Evolutionary conservation across 805 yeast species (phyloP).

Genomic region (Metschnikowia aberdeeniae): DNA sequence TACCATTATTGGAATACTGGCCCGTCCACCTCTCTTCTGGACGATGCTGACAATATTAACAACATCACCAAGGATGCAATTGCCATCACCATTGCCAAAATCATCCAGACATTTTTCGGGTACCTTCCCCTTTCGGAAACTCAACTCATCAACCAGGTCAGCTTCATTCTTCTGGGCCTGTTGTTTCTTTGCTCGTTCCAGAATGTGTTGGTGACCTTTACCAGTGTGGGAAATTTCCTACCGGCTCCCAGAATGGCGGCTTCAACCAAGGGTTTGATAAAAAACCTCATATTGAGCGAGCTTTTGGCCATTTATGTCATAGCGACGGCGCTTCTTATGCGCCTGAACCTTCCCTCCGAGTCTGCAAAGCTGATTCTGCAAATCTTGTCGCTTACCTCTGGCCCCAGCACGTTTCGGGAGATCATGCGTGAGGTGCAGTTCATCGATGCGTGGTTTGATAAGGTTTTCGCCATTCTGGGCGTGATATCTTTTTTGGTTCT

Average conservation of each 20-base stretch:
- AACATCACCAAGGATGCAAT: slow-evolving; percentile 39
- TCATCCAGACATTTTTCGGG: slow-evolving; percentile 27
- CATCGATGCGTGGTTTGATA: slow-evolving; percentile 50
- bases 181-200: slow-evolving; percentile 62
- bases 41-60: slow-evolving; percentile 11
- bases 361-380: slow-evolving; percentile 39
- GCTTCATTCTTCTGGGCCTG: slow-evolving; percentile 53
- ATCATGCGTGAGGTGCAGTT: slow-evolving; percentile 39
- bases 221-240: slow-evolving; percentile 41
- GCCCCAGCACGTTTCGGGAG: slow-evolving; percentile 15
- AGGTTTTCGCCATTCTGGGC: slow-evolving; percentile 45
- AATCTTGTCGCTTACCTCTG: slow-evolving; percentile 29
- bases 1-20: slow-evolving; percentile 14
- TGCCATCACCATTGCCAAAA: slow-evolving; percentile 45
- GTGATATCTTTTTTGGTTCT: slow-evolving; percentile 28
- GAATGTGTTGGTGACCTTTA: slow-evolving; percentile 58
- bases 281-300: slow-evolving; percentile 40
- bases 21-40: slow-evolving; percentile 8
- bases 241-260: slow-evolving; percentile 21
- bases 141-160: slow-evolving; percentile 41
- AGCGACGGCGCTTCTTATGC: slow-evolving; percentile 47
- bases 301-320: slow-evolving; percentile 48
- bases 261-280: slow-evolving; percentile 27
- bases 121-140: slow-evolving; percentile 32
- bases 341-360: slow-evolving; percentile 46